These are phyloP conservation scores for Pluteus cervinus DNA, from an alignment of 768 basidiomycete genomes.

Conservation along the genomic window DNA sequence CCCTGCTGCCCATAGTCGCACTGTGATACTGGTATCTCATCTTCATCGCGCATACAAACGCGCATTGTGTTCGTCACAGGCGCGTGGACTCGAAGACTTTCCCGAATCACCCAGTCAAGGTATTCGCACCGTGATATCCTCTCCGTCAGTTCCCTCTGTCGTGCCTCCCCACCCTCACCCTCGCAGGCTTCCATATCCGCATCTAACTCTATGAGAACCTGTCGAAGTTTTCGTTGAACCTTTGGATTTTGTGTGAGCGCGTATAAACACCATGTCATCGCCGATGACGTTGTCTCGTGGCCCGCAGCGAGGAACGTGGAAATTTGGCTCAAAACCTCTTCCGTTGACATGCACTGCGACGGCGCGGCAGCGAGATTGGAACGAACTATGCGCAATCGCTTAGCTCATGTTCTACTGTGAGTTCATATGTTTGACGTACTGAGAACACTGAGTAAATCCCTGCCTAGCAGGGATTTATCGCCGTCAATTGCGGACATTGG, in stretches of 20 bases:
- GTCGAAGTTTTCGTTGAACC: slow-evolving; percentile 41
- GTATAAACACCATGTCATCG: slow-evolving; percentile 60
- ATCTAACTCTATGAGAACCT: slow-evolving; percentile 27
- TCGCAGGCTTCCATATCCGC: too few species aligned
- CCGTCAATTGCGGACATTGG: too few species aligned
- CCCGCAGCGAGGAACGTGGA: slow-evolving; percentile 61
- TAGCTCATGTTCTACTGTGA: not conserved
- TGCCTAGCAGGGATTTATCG: slow-evolving; percentile 31
- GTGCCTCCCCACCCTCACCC: too few species aligned
- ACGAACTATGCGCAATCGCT: slow-evolving; percentile 35
- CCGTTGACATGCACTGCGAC: slow-evolving; percentile 43
- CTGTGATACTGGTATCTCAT: slow-evolving; percentile 43
- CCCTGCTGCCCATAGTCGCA: too few species aligned
- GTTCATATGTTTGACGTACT: slow-evolving; percentile 25
- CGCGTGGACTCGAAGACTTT: slow-evolving; percentile 47
- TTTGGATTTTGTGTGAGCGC: slow-evolving; percentile 38
- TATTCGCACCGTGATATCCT: slow-evolving; percentile 38
- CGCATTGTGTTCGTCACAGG: slow-evolving; percentile 59
- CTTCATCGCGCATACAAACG: slow-evolving; percentile 37
- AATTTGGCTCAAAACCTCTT: slow-evolving; percentile 59
- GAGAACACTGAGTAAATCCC: slow-evolving; percentile 52
- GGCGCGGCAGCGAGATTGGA: slow-evolving; percentile 46
- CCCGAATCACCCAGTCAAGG: slow-evolving; percentile 58
- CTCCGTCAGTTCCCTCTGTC: slow-evolving; percentile 15
- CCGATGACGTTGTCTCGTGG: slow-evolving; percentile 55